Base-by-base conservation (phyloP, 2,329 filamentous ascomycete species). In the Epichloe brachyelytri region DNA sequence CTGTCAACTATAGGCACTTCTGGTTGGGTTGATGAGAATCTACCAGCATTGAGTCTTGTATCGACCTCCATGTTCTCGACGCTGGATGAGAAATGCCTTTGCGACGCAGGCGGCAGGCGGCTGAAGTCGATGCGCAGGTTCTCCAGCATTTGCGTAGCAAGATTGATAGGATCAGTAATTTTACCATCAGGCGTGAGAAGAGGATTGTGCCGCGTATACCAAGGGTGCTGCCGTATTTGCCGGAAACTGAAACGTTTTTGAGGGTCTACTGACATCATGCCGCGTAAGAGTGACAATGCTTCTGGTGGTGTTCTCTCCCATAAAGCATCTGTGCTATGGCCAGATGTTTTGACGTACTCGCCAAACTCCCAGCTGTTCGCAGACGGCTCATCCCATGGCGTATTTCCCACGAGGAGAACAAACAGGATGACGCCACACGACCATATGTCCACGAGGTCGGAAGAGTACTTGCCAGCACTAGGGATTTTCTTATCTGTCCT, bases 361-460 rank as follows among this genome's bases (percentile, higher is more conserved):
- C 86, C 80, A 59, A 86, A 98, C 68, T 98, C 93, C 73, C 87
- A 95, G 64, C 88, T 96, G 52, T 81, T 77, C 37, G 78, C 71
- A 3, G 89, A 91, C 0, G 93, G 93, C 63, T 93, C 87, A 62
- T 97, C 93, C 93, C 93, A 98, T 0, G 93, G 93, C 2, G 93
- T 98, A 64, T 98, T 98, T 10, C 93, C 93, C 1, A 95, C 89
- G 3, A 98, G 73, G 4, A 98, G 73, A 37, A 97, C 93, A 62
- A 98, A 98, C 4, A 98, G 74, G n/a, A 98, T 94, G 49, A 98
- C 89, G 36, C 93, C 93, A 60, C 90, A 96, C 15, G 90, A 96
- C 94, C 94, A 98, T 51, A 98, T 84, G 63, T 98, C 93, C 38
- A 88, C 87, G 41, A 88, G 69, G 55, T 96, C 88, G 7, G 90